Evolutionary conservation across 208 protist genomes (phyloP).

Genomic region (Naegleria gruberi): DNA sequence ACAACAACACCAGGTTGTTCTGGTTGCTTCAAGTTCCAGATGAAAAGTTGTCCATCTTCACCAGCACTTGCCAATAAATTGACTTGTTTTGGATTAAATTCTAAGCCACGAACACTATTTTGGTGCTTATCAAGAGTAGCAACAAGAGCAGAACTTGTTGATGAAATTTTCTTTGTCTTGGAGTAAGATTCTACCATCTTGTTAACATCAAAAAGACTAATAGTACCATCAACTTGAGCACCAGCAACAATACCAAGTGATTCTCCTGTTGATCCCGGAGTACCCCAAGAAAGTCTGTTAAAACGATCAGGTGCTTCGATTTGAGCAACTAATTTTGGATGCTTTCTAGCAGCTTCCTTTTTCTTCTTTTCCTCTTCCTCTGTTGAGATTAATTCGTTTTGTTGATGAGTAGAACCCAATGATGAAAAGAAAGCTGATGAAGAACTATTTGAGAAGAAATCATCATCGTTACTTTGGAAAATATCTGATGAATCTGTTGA

Average conservation of each 20-base stretch:
- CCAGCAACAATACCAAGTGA: background rate
- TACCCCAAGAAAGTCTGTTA: background rate
- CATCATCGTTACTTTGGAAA: background rate
- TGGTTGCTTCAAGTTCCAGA: constrained; percentile 77
- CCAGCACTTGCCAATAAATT: constrained; percentile 62
- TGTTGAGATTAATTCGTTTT: background rate
- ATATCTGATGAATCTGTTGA: background rate
- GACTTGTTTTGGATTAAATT: constrained; percentile 81
- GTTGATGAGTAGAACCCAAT: background rate
- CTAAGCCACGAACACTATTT: constrained; percentile 66
- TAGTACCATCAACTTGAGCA: background rate
- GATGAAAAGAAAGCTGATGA: background rate
- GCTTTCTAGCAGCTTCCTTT: background rate
- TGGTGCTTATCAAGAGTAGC: constrained; percentile 66
- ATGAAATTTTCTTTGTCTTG: background rate
- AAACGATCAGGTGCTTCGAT: background rate
- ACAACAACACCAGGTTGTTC: constrained; percentile 50
- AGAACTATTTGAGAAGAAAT: background rate
- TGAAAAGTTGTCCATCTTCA: constrained; percentile 45
- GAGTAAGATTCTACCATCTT: background rate
- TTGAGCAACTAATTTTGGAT: background rate
- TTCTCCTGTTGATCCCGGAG: background rate
- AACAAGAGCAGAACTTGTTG: constrained; percentile 49
- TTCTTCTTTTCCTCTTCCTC: background rate
- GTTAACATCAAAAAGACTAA: background rate